These are phyloP conservation scores for Didymella keratinophila DNA, from an alignment of 2,329 filamentous ascomycete genomes.

Conservation along the genomic window DNA sequence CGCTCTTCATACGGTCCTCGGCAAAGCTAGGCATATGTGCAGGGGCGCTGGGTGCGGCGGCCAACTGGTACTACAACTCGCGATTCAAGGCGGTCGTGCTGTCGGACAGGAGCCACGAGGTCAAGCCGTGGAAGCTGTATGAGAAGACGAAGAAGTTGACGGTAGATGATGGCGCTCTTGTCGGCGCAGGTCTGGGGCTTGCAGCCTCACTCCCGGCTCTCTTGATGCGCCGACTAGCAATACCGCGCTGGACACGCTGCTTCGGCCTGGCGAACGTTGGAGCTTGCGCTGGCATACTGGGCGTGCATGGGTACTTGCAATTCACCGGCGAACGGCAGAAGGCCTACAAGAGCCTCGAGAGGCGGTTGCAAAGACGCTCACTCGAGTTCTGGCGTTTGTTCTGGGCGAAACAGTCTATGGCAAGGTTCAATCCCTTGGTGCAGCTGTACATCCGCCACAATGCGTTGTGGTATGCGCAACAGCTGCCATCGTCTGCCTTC, in stretches of 20 bases:
- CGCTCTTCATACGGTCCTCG: slow-evolving; percentile 35
- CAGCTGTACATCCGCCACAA: slow-evolving; percentile 41
- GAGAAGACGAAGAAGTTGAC: slow-evolving; percentile 34
- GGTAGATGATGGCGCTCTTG: slow-evolving; percentile 39
- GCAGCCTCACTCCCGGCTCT: slow-evolving; percentile 32
- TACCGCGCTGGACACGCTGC: slow-evolving; percentile 35
- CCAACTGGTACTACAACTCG: slow-evolving; percentile 39
- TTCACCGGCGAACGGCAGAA: slow-evolving; percentile 41
- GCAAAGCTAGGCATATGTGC: slow-evolving; percentile 33
- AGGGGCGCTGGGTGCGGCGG: slow-evolving; percentile 30
- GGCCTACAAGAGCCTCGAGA: slow-evolving; percentile 30
- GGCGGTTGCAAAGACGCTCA: slow-evolving; percentile 26
- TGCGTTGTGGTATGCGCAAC: slow-evolving; percentile 34
- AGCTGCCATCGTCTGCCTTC: slow-evolving; percentile 28
- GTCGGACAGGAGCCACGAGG: slow-evolving; percentile 18
- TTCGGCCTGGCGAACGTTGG: slow-evolving; percentile 38
- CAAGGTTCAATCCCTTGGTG: slow-evolving; percentile 31
- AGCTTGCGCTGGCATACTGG: slow-evolving; percentile 33
- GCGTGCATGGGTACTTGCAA: slow-evolving; percentile 36
- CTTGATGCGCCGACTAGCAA: slow-evolving; percentile 30
- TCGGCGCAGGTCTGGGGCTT: slow-evolving; percentile 36
- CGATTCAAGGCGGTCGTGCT: slow-evolving; percentile 27
- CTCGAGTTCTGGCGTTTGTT: slow-evolving; percentile 39
- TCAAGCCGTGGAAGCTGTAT: slow-evolving; percentile 34
- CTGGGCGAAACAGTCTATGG: slow-evolving; percentile 37